Percentiles rank a stretch among this genome's conserved stretches.
These are phyloP conservation scores for Drechslerella coelobrocha DNA, from an alignment of 2,329 filamentous ascomycete genomes.

Conservation along the genomic window DNA sequence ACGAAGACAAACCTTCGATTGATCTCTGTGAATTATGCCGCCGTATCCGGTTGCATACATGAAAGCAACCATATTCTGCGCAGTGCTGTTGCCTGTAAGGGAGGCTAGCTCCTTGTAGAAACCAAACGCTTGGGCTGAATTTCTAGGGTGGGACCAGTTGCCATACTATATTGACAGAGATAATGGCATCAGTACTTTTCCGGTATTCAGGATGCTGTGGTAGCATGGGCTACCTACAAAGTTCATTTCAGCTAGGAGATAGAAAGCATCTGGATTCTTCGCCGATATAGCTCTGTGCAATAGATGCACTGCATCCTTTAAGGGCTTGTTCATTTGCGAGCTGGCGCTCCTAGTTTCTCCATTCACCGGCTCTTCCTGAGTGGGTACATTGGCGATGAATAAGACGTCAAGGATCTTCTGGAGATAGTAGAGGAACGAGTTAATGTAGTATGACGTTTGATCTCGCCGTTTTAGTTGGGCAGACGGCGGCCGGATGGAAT, in stretches of 20 bases:
- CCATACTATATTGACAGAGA: conserved; percentile 66
- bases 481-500: conserved; percentile 18
- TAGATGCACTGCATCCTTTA: conserved; percentile 51
- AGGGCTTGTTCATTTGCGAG: conserved; percentile 43
- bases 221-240: conserved; percentile 62
- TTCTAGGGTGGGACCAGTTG: conserved; percentile 84
- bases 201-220: background rate
- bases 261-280: conserved; percentile 79
- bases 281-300: conserved; percentile 55
- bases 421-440: conserved; percentile 36
- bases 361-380: conserved; percentile 39
- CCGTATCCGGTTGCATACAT: conserved; percentile 95
- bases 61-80: conserved; percentile 92
- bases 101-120: conserved; percentile 80
- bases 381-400: conserved; percentile 46
- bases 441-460: conserved; percentile 30
- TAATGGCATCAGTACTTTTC: conserved; percentile 18
- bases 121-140: conserved; percentile 79
- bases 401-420: conserved; percentile 34
- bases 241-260: conserved; percentile 89
- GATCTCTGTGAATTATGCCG: conserved; percentile 78
- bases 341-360: conserved; percentile 27
- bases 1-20: conserved; percentile 68
- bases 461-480: conserved; percentile 34
- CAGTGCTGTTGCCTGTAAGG: conserved; percentile 82